These are phyloP conservation scores for Macrotyloma uniflorum DNA, from an alignment of 306 rosid genomes.

Conservation along the genomic window DNA sequence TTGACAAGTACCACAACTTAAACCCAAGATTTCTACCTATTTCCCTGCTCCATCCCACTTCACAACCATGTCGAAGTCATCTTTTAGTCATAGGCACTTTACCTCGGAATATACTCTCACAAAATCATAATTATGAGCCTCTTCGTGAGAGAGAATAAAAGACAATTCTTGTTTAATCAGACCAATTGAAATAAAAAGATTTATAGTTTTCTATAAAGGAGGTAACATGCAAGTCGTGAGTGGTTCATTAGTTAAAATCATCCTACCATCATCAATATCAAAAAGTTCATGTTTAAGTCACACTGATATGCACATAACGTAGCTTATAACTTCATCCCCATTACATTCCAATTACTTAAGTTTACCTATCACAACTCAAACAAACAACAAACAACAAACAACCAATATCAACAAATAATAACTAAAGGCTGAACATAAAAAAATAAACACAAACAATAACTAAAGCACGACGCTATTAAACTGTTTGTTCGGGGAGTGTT, in stretches of 20 bases:
- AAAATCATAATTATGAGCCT: not conserved
- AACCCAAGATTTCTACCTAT: constrained; percentile 1
- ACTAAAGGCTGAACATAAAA: too few species aligned
- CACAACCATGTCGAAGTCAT: not conserved
- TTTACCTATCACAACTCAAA: not conserved
- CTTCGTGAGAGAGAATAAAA: not conserved
- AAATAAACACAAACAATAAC: too few species aligned
- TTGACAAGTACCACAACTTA: not conserved
- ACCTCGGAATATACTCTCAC: not conserved
- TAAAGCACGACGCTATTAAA: not conserved
- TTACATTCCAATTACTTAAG: not conserved
- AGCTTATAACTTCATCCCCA: not conserved
- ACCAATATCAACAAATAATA: too few species aligned
- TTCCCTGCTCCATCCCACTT: not conserved
- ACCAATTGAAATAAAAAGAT: not conserved
- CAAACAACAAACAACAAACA: too few species aligned
- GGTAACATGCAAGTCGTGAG: not conserved
- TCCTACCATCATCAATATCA: not conserved
- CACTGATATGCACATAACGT: not conserved
- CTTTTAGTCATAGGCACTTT: constrained; percentile 1
- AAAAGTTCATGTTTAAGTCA: not conserved
- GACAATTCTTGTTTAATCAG: not conserved
- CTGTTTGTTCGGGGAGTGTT: not conserved
- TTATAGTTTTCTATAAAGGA: not conserved
- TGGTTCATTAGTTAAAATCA: not conserved